Evolutionary conservation across 495 filamentous ascomycete genomes (phyloP), one percentile per base, ranked within the genome.

Genomic region (Baudoinia panamericana): DNA sequence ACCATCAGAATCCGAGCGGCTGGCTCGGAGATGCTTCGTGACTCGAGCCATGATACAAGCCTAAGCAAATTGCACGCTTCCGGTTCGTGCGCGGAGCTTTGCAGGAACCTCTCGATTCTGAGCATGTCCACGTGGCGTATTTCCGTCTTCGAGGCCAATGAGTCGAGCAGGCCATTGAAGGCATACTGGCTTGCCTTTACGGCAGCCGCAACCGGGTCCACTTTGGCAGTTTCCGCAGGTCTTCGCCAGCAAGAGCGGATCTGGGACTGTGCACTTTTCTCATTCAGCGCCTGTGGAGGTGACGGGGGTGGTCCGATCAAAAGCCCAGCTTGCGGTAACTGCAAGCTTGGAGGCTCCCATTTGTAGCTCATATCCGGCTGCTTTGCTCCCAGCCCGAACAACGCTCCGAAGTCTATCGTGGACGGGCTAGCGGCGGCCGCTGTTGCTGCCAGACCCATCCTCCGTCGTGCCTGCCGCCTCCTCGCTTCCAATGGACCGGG

Each of bases 401-500:
- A 28, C 2, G 56, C 32, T 17, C 50, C 48, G 12, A 54, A 32
- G 42, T 59, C 52, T 23, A 38, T 8, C 10, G 43, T 21, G 3
- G 33, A 24, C 22, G 43, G 41, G 10, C 53, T 58, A 10, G 42
- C 19, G 6, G 53, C 54, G 13, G 36, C 29, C 16, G 46, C 59
- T 17, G 61, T 30, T 4, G 60, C 55, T 22, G 67, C 63, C 4
- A 72, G 36, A 3, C 61, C 65, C 29, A 67, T 73, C 23, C 63
- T 56, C 36, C 72, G 54, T 51, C 62, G 70, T 5, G 68, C 62
- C 39, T 67, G 54, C 27, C 72, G 62, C 51, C 66, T 63, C 32
- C 68, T 61, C n/a, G 71, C 71, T 55, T 76, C 72, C 53, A 76
- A 53, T 35, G 72, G 72, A 1, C 72, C 72, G n/a, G 72, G 72